Evolutionary conservation across 202 grass and related monocot genomes (phyloP).

Genomic region (Alloteropsis angusta): DNA sequence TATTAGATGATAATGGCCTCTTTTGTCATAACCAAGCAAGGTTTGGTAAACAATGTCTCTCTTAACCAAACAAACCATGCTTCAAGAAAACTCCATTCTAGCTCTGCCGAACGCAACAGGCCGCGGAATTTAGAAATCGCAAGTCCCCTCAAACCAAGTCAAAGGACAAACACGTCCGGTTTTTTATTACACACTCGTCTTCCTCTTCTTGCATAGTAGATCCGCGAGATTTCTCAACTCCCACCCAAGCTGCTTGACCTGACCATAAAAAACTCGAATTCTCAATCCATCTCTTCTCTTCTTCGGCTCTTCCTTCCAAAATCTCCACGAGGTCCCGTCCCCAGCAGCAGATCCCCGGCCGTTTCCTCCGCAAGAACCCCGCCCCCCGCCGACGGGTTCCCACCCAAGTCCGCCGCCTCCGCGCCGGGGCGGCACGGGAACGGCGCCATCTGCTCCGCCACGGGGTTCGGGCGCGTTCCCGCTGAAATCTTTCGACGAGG

Average conservation of each 20-base stretch:
- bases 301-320: neutral
- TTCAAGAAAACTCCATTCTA: neutral
- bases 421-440: neutral
- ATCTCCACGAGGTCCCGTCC: neutral
- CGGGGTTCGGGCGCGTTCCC: neutral
- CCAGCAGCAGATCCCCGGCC: neutral
- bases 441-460: neutral
- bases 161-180: neutral
- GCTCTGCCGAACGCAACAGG: neutral
- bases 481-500: neutral
- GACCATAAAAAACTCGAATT: neutral
- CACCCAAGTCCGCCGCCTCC: neutral
- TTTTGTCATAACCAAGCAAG: neutral
- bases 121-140: neutral
- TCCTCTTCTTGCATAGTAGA: neutral
- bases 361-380: neutral
- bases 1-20: neutral
- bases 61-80: conserved; percentile 6
- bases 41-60: neutral
- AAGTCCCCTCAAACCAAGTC: neutral
- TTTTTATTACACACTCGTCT: neutral
- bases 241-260: neutral
- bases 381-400: neutral
- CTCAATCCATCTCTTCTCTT: neutral
- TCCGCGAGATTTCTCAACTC: neutral